Conservation (phyloP, 768 basidiomycete genomes). For the Mycena vitilis region DNA sequence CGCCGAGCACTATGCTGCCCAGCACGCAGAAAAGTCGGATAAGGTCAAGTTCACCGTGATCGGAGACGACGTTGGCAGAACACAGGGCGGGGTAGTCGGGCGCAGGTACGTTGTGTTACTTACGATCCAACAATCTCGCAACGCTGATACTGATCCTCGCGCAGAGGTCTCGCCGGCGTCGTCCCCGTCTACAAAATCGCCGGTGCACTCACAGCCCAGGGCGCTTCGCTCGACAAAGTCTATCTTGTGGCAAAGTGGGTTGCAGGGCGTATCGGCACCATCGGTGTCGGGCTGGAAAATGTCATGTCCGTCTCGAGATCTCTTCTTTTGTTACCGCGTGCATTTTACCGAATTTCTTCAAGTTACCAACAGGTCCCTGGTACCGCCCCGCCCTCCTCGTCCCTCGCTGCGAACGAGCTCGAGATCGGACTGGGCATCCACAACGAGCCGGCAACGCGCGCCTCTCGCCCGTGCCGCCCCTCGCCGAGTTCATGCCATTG, state of each 20-base stretch:
- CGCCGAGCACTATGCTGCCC: conserved; percentile 83
- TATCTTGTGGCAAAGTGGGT: conserved; percentile 73
- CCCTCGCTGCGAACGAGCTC: conserved; percentile 72
- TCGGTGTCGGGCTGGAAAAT: conserved; percentile 41
- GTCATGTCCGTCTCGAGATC: too few species aligned
- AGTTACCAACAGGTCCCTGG: conserved; percentile 94
- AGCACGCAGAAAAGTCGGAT: conserved; percentile 74
- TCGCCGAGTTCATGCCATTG: conserved; percentile 74
- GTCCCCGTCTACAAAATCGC: conserved; percentile 92
- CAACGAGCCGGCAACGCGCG: conserved; percentile 82
- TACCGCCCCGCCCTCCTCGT: conserved; percentile 67
- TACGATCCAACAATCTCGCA: too few species aligned
- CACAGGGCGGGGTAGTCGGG: conserved; percentile 87
- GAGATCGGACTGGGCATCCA: conserved; percentile 93
- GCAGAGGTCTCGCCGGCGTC: conserved; percentile 84
- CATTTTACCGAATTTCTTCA: too few species aligned
- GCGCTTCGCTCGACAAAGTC: conserved; percentile 76
- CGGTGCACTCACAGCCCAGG: conserved; percentile 80
- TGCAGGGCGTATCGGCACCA: conserved; percentile 77
- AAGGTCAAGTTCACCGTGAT: conserved; percentile 83
- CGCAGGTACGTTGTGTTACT: conserved; percentile 62
- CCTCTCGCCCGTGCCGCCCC: conserved; percentile 76
- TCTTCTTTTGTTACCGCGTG: too few species aligned
- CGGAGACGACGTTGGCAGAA: conserved; percentile 80
- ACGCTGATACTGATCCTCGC: neutral